Base-by-base conservation (phyloP, 2,329 filamentous ascomycete genomes). In the Colletotrichum musae region DNA sequence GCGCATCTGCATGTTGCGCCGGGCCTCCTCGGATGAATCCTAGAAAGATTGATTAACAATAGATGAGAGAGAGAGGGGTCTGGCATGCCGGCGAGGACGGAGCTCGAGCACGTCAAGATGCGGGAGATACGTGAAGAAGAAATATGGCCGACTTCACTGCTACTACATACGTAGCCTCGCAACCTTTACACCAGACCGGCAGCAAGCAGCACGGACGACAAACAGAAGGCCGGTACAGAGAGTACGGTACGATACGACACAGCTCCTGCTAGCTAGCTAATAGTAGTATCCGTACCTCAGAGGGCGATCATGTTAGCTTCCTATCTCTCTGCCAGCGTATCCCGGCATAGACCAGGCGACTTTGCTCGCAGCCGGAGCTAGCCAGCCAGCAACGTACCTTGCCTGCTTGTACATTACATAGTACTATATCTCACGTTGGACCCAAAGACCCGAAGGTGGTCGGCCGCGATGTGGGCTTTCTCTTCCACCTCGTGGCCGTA, bases 101-200 rank as follows among this genome's bases (percentile, higher is more conserved):
- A 45, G 58, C 58, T 53, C 28, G 18, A 39, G 36, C 16, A 50
- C 39, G 57, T 61, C 45, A 57, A 53, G 51, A 59, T 52, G 56
- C 56, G 58, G 51, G 51, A 53, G 26, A 21, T 54, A 18, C 50
- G 26, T 15, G 26, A 69, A 66, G 62, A 60, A 66, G 50, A 28
- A 53, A 61, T 52, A 60, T 57, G 24, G 36, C 62, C 62, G 61
- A 41, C 18, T 15, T 6, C 9, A 6, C 9, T 51, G 15, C 21
- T 24, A 24, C 21, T 24, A 24, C 21, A 24, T 24, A 24, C 21
- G 21, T 24, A 24, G 21, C 21, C 21, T 24, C 3, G 21, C 21
- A 24, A 24, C 21, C 58, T 53, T 58, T 51, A 32, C 12, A 39
- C 0, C 13, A 36, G 18, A 18, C 5, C 45, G 18, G 52, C 16